A percentile compares a stretch with the other conserved stretches of the same genome.
phyloP scores from a whole-genome alignment of 257 asterid genomes.

The Prunella vulgaris region DNA sequence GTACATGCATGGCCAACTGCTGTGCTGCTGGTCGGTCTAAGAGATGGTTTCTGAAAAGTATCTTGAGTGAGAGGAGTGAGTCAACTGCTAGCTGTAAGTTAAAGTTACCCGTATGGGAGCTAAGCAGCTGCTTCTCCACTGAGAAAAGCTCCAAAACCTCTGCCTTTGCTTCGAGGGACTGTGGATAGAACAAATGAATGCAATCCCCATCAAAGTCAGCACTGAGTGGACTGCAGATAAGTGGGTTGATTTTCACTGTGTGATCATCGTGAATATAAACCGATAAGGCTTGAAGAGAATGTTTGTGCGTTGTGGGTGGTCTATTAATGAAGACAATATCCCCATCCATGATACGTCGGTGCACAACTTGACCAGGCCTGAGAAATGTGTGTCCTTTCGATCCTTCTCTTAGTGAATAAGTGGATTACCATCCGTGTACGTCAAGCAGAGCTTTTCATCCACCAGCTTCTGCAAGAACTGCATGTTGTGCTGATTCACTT shows the following conservation, averaged over 20 bases:
- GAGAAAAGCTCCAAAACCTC: slow-evolving; percentile 92
- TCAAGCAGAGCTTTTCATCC: slow-evolving; percentile 75
- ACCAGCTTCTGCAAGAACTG: slow-evolving; percentile 73
- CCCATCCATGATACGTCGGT: slow-evolving; percentile 90
- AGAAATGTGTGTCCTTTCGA: slow-evolving; percentile 90
- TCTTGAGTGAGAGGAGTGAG: slow-evolving; percentile 67
- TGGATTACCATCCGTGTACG: slow-evolving; percentile 73
- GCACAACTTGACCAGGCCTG: slow-evolving; percentile 90
- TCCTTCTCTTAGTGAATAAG: slow-evolving; percentile 86
- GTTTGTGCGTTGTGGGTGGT: slow-evolving; percentile 98
- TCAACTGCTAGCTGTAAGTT: slow-evolving; percentile 82
- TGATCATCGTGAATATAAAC: slow-evolving; percentile 89
- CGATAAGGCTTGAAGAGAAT: slow-evolving; percentile 81
- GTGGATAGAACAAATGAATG: slow-evolving; percentile 88
- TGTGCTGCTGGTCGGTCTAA: slow-evolving; percentile 53
- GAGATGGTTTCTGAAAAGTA: slow-evolving; percentile 49
- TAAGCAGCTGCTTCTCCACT: slow-evolving; percentile 88
- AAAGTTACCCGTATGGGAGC: slow-evolving; percentile 97
- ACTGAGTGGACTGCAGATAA: slow-evolving; percentile 89
- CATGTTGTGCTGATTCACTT: slow-evolving; percentile 79
- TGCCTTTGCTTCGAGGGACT: slow-evolving; percentile 91
- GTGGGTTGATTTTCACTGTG: slow-evolving; percentile 89
- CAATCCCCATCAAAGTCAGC: slow-evolving; percentile 99
- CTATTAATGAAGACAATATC: slow-evolving; percentile 88
- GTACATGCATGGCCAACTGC: slow-evolving; percentile 81